Conservation (phyloP, 129 eudicot species). For the Flaveria ramosissima region DNA sequence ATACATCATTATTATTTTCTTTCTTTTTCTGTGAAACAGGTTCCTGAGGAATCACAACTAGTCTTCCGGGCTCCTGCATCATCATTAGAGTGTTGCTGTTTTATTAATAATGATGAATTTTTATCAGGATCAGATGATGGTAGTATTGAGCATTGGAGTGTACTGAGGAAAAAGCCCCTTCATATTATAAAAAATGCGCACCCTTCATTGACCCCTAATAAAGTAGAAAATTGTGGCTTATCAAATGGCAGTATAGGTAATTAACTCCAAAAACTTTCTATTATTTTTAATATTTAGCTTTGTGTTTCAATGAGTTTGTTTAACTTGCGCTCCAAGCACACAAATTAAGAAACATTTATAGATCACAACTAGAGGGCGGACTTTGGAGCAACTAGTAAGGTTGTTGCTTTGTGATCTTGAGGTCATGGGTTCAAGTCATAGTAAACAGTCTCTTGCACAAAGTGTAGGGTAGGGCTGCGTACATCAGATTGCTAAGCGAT, state of each 20-base stretch:
- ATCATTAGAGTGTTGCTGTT: conserved; percentile 84
- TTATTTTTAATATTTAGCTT: not conserved
- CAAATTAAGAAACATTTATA: too few relatives aligned
- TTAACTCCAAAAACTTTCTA: not conserved
- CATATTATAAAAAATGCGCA: conserved; percentile 85
- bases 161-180: conserved; percentile 74
- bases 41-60: conserved; percentile 83
- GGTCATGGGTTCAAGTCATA: too few relatives aligned
- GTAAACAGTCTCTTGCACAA: too few relatives aligned
- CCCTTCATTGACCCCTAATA: conserved; percentile 33
- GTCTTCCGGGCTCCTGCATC: conserved; percentile 77
- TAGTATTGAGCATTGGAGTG: conserved; percentile 83
- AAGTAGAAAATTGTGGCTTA: conserved; percentile 31
- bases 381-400: too few relatives aligned
- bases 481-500: too few relatives aligned
- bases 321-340: too few relatives aligned
- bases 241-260: conserved; percentile 65
- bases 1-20: not conserved
- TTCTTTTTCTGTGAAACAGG: conserved; percentile 40
- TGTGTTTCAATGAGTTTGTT: not conserved
- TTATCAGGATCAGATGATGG: conserved; percentile 98
- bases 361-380: too few relatives aligned
- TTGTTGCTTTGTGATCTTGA: too few relatives aligned
- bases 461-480: too few relatives aligned
- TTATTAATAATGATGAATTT: conserved; percentile 78